Percentiles rank a stretch among this genome's conserved stretches.
These are phyloP conservation scores for Pleurotus sapidus DNA, from an alignment of 768 basidiomycete species.

Conservation along the genomic window DNA sequence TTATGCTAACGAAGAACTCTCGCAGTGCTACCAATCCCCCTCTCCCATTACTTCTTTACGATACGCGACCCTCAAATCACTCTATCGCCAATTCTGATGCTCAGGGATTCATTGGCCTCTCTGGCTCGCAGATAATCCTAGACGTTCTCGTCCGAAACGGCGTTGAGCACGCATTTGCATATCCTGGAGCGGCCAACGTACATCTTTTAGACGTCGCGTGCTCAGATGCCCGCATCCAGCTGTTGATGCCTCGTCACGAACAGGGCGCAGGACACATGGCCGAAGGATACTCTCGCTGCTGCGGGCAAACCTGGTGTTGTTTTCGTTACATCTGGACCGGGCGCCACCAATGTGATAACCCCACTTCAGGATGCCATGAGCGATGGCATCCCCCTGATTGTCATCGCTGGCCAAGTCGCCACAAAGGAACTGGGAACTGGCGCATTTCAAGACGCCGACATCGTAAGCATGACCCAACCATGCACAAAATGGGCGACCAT, in stretches of 20 bases:
- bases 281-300: conserved; percentile 96
- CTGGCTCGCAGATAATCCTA: conserved; percentile 96
- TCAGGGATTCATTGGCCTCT: conserved; percentile 87
- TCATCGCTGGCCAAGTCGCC: conserved; percentile 96
- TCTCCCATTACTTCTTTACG: too few species aligned
- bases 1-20: too few species aligned
- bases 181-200: conserved; percentile 96
- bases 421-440: conserved; percentile 95
- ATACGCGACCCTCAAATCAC: too few species aligned
- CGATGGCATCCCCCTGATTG: conserved; percentile 92
- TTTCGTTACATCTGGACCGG: conserved; percentile 96
- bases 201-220: conserved; percentile 99
- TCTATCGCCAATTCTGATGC: too few species aligned
- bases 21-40: too few species aligned
- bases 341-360: conserved; percentile 96
- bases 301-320: conserved; percentile 97
- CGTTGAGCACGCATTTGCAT: conserved; percentile 96
- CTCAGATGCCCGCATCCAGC: conserved; percentile 91
- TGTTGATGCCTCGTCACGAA: conserved; percentile 93
- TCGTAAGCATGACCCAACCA: conserved; percentile 91
- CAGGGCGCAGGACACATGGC: conserved; percentile 99
- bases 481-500: conserved; percentile 99
- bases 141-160: conserved; percentile 98
- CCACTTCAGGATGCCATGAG: conserved; percentile 97
- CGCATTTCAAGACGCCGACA: conserved; percentile 97